Conservation (phyloP, 1,284 basidiomycete species). For the Hemileia vastatrix region DNA sequence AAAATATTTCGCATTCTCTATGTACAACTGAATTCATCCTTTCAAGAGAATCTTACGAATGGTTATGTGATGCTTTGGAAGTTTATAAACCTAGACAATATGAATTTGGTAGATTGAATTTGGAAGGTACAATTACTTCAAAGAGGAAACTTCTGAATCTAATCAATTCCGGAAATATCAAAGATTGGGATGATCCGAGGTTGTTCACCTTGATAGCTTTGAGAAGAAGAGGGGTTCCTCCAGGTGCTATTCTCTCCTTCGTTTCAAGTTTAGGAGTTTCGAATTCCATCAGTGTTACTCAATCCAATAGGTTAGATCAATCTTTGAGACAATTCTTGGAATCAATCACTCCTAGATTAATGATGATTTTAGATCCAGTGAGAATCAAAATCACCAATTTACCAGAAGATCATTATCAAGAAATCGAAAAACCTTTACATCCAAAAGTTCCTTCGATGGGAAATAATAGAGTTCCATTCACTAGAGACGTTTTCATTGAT, state of each 20-base stretch:
- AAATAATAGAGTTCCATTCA: conserved; percentile 37
- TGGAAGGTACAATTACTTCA: conserved; percentile 41
- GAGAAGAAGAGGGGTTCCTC: conserved; percentile 39
- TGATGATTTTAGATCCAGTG: conserved; percentile 42
- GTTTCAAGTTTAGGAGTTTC: conserved; percentile 40
- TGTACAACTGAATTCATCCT: conserved; percentile 45
- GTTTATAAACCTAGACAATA: conserved; percentile 45
- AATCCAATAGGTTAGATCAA: conserved; percentile 38
- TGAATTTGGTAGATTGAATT: conserved; percentile 40
- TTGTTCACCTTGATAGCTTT: conserved; percentile 42
- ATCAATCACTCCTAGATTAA: conserved; percentile 37
- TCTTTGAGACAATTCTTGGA: conserved; percentile 41
- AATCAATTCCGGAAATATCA: conserved; percentile 36
- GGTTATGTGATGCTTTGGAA: conserved; percentile 43
- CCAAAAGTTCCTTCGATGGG: conserved; percentile 43
- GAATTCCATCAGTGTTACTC: conserved; percentile 34
- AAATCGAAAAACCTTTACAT: conserved; percentile 41
- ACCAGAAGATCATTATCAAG: conserved; percentile 33
- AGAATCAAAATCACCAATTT: conserved; percentile 37
- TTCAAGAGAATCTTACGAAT: conserved; percentile 42
- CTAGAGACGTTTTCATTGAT: conserved; percentile 39
- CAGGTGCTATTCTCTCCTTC: conserved; percentile 40
- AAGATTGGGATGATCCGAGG: conserved; percentile 43
- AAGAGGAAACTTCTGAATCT: conserved; percentile 44
- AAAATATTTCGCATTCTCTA: conserved; percentile 44